A percentile compares a stretch with the other conserved stretches of the same genome.
phyloP scores from a whole-genome alignment of 2,329 filamentous ascomycete species.

The Neofusicoccum sp. region DNA sequence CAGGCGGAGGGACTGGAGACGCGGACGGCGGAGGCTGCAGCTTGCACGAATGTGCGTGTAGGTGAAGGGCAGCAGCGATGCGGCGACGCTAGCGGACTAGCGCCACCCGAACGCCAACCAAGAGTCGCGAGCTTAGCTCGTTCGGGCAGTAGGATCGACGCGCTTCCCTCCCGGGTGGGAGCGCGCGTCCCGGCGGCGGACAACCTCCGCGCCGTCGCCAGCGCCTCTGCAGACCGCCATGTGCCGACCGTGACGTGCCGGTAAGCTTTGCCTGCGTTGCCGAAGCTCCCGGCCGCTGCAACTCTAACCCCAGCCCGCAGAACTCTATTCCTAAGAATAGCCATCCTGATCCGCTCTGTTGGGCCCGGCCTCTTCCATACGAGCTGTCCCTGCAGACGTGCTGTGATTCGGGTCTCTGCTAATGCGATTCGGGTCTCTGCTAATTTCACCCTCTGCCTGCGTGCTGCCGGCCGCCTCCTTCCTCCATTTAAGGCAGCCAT shows the following conservation, averaged over 20 bases:
- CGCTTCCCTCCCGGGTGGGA: background rate
- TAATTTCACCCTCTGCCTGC: background rate
- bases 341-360: background rate
- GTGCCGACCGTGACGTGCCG: background rate
- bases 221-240: background rate
- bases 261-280: background rate
- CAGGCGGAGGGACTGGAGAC: background rate
- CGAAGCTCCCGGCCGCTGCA: background rate
- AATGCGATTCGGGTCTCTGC: background rate
- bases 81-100: background rate
- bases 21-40: background rate
- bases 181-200: background rate
- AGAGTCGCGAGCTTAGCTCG: background rate
- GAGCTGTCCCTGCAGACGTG: background rate
- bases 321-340: background rate
- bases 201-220: background rate
- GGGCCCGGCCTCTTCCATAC: background rate
- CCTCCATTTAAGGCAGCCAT: background rate
- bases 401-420: too few relatives aligned
- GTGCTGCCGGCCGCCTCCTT: background rate
- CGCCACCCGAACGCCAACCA: background rate
- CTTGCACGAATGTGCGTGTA: background rate
- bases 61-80: background rate
- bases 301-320: background rate
- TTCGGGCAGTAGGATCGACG: conserved; percentile 10